These are phyloP conservation scores for Epichloe sp. DNA, from an alignment of 2,329 filamentous ascomycete species.

Conservation along the genomic window DNA sequence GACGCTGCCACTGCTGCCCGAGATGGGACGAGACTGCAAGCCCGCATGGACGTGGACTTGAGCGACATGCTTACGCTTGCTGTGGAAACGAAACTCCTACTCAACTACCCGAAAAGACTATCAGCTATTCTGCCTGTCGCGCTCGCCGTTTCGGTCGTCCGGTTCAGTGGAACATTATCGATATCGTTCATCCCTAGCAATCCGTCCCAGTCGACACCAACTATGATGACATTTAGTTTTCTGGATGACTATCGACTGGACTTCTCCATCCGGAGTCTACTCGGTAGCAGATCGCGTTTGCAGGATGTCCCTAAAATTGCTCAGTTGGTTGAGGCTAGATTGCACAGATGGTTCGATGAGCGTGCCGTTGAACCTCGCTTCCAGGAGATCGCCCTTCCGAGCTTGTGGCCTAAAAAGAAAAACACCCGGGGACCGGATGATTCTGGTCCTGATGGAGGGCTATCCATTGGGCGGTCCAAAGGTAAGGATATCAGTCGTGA, in stretches of 20 bases:
- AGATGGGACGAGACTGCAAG: constrained; percentile 69
- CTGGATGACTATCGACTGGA: constrained; percentile 77
- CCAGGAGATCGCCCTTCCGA: constrained; percentile 74
- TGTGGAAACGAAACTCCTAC: constrained; percentile 80
- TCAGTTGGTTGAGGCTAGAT: constrained; percentile 63
- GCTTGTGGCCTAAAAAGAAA: constrained; percentile 71
- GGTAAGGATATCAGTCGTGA: constrained; percentile 40
- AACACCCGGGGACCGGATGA: constrained; percentile 66
- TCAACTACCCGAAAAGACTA: constrained; percentile 87
- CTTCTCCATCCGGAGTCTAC: constrained; percentile 65
- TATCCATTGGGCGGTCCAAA: constrained; percentile 37
- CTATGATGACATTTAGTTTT: constrained; percentile 91
- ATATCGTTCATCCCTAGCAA: constrained; percentile 82
- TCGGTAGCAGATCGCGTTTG: constrained; percentile 65
- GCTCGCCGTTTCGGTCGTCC: constrained; percentile 77
- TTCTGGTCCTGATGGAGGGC: constrained; percentile 29
- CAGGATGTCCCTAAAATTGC: constrained; percentile 85
- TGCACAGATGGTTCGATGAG: constrained; percentile 82
- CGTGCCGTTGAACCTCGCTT: constrained; percentile 75
- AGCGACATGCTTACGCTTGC: constrained; percentile 93
- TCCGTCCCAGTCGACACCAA: constrained; percentile 55
- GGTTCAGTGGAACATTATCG: constrained; percentile 88
- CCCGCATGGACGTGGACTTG: constrained; percentile 91
- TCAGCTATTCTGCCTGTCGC: constrained; percentile 87
- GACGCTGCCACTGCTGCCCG: constrained; percentile 38